These are phyloP conservation scores for Volvox africanus DNA, from an alignment of 139 green algal genomes.

Conservation along the genomic window DNA sequence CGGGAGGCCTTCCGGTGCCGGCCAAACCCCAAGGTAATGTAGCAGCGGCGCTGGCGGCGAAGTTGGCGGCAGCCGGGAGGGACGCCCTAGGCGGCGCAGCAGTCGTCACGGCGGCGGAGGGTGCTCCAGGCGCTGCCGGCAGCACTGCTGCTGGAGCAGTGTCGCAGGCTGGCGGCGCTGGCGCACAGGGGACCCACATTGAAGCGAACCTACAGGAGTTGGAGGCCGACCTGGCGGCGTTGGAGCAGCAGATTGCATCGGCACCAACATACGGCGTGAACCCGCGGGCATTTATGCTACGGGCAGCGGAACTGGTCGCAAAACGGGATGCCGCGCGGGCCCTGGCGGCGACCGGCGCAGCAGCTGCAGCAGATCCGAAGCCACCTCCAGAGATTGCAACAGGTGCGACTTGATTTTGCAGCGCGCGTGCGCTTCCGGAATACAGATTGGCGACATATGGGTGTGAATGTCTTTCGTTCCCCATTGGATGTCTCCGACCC, in stretches of 20 bases:
- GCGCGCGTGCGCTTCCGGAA: too few species aligned
- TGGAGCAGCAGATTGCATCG: constrained; percentile 6
- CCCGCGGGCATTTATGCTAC: constrained; percentile 11
- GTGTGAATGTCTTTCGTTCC: too few species aligned
- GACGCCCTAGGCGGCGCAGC: background rate
- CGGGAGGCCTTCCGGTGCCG: background rate
- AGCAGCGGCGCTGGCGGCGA: background rate
- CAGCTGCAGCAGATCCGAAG: background rate
- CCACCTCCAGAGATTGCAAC: too few species aligned
- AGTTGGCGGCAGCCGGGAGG: background rate
- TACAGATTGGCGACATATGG: too few species aligned
- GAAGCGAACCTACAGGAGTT: background rate
- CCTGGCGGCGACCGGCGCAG: background rate
- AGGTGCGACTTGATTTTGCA: background rate
- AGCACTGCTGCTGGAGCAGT: background rate
- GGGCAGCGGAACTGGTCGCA: constrained; percentile 28
- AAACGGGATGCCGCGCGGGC: constrained; percentile 21
- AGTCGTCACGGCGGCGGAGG: background rate
- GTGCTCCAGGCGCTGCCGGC: background rate
- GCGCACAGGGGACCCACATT: background rate
- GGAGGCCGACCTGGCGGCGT: background rate
- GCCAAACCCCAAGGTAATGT: background rate
- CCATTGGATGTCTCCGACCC: too few species aligned
- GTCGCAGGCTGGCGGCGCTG: background rate
- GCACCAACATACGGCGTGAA: constrained; percentile 35